phyloP scores from a whole-genome alignment of 2,329 filamentous ascomycete genomes.

The Colletotrichum karsti region DNA sequence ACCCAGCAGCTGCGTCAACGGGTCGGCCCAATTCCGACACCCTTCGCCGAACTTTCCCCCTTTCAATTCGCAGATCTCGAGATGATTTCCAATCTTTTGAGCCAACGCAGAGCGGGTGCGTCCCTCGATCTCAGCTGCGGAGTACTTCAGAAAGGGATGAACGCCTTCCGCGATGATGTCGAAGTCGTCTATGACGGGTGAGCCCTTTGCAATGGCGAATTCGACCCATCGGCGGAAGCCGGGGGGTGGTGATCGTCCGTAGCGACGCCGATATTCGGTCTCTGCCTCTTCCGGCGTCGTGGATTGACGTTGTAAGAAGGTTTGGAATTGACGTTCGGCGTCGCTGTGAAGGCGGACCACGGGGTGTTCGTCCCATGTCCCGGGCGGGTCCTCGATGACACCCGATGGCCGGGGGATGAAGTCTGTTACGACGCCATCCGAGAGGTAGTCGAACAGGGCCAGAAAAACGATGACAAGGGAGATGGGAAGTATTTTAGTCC shows the following conservation, averaged over 20 bases:
- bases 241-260: slow-evolving; percentile 50
- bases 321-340: neutral
- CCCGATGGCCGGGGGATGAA: neutral
- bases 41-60: too few relatives aligned
- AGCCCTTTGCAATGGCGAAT: slow-evolving; percentile 48
- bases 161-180: slow-evolving; percentile 51
- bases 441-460: neutral
- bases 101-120: too few relatives aligned
- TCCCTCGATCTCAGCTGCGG: too few relatives aligned
- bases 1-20: too few relatives aligned
- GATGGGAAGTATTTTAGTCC: neutral
- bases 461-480: neutral
- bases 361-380: neutral
- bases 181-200: slow-evolving; percentile 59
- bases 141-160: slow-evolving; percentile 49
- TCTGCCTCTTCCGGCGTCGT: slow-evolving; percentile 36
- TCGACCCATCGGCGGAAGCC: slow-evolving; percentile 57
- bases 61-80: too few relatives aligned
- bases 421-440: neutral
- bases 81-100: too few relatives aligned
- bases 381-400: neutral
- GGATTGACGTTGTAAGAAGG: neutral
- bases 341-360: neutral
- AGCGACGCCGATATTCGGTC: slow-evolving; percentile 52
- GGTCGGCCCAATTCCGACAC: too few relatives aligned